phyloP scores from a whole-genome alignment of 2,329 filamentous ascomycete genomes.

The Cercospora sp. region DNA sequence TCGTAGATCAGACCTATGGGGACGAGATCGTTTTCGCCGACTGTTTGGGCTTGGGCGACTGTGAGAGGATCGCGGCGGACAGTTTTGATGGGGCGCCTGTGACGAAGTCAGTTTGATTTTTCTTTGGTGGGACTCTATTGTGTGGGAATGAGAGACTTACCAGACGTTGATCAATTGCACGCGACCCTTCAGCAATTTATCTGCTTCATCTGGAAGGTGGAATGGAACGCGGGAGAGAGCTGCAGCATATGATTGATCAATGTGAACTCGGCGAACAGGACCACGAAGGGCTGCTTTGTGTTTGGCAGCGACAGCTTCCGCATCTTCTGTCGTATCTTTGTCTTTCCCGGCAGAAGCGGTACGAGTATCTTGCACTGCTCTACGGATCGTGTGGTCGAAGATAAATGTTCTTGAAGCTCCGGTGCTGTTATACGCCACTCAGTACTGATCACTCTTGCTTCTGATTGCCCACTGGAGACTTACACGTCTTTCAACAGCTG shows the following conservation, averaged over 20 bases:
- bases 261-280: constrained; percentile 56
- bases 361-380: constrained; percentile 39
- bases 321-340: constrained; percentile 27
- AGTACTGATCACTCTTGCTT: too few species aligned
- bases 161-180: constrained; percentile 56
- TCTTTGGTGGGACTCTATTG: too few species aligned
- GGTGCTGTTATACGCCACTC: constrained; percentile 41
- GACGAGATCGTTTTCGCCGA: constrained; percentile 64
- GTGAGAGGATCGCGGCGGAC: constrained; percentile 59
- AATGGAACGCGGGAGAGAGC: constrained; percentile 45
- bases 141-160: constrained; percentile 1
- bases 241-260: constrained; percentile 57
- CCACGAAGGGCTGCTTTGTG: constrained; percentile 38
- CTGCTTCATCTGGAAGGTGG: constrained; percentile 51
- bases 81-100: constrained; percentile 37
- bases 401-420: constrained; percentile 59
- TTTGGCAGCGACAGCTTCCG: constrained; percentile 20
- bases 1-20: constrained; percentile 73
- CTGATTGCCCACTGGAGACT: constrained; percentile 2
- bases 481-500: constrained; percentile 43
- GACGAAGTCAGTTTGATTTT: background rate
- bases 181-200: constrained; percentile 48
- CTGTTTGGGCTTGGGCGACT: constrained; percentile 58
- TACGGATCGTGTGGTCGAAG: constrained; percentile 64
- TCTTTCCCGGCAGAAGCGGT: constrained; percentile 4